Conservation (phyloP, 805 yeast genomes). For the Dipodascopsis uninucleata region DNA sequence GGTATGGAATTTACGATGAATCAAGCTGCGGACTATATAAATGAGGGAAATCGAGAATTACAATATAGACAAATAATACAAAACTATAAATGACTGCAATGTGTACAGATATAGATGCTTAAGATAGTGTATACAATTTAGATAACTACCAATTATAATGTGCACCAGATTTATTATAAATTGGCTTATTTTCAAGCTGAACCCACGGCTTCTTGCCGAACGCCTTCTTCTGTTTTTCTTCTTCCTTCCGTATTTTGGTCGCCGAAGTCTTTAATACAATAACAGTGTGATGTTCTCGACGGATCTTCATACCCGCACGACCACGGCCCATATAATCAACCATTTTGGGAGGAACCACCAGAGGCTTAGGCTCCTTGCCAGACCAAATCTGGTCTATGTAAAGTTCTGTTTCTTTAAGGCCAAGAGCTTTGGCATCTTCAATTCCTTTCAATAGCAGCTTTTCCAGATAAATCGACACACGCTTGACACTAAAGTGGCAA, state of each 20-base stretch:
- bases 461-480: conserved; percentile 73
- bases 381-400: conserved; percentile 83
- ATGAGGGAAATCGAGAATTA: too few species aligned
- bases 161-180: conserved; percentile 35
- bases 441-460: conserved; percentile 70
- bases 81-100: too few species aligned
- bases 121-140: background rate
- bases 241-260: conserved; percentile 56
- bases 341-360: conserved; percentile 63
- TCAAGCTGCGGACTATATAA: too few species aligned
- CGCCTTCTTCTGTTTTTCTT: conserved; percentile 53
- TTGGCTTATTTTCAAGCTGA: conserved; percentile 41
- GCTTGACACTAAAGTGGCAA: conserved; percentile 80
- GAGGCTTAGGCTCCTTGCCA: conserved; percentile 59
- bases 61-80: too few species aligned
- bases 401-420: conserved; percentile 56
- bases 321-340: conserved; percentile 87
- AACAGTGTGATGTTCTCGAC: conserved; percentile 75
- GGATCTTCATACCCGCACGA: conserved; percentile 72
- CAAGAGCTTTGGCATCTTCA: conserved; percentile 59
- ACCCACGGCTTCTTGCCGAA: conserved; percentile 51
- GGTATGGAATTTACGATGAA: too few species aligned
- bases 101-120: background rate
- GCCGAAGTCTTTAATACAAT: conserved; percentile 67
- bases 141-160: conserved; percentile 39